Base-by-base conservation (phyloP, 2,329 filamentous ascomycete species). In the Diaporthe citri region DNA sequence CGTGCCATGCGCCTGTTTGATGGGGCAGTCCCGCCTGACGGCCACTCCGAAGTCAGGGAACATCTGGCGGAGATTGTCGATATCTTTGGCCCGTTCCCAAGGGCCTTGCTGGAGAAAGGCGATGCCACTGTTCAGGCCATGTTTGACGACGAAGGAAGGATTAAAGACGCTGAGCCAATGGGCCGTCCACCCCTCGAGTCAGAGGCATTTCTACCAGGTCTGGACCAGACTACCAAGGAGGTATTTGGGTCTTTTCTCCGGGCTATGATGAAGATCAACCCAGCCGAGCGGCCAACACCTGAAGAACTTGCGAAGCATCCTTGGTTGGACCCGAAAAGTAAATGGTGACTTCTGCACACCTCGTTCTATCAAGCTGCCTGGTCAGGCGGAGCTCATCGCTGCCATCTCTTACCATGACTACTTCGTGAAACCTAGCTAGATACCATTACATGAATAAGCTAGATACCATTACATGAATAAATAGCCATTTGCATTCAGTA, bases 141-240 rank as follows among this genome's bases (percentile, higher is more conserved):
- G 39, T 74, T 74, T 70, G 62, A 74, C n/a, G 52, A 74, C 6
- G 51, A 46, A 39, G 72, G 72, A 12, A 48, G 31, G 4, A 56
- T 74, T 3, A 46, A 46, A 28, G 62, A 59, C 20, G 9, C 34
- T 4, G 51, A 59, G 25, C 51, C 39, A 9, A 36, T 48, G 20
- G 41, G 20, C 13, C 72, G 51, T 4, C 72, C 72, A 22, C 25
- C 39, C 7, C 62, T 74, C 6, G 36, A 46, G 20, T 74, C 62
- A 17, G 52, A 69, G 13, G n/a, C 34, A 41, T 57, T 71, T 43
- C 36, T 56, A 22, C 67, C 67, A 73, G 64, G 46, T 39, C 41
- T 64, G 10, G 39, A 64, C 9, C 39, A 43, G 10, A 28, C 59
- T 28, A 10, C 59, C 9, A 64, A 25, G 25, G 39, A 64, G 1